Percentiles rank a stretch among this genome's conserved stretches.
phyloP scores from a whole-genome alignment of 345 rosid genomes.

The Noccaea caerulescens region DNA sequence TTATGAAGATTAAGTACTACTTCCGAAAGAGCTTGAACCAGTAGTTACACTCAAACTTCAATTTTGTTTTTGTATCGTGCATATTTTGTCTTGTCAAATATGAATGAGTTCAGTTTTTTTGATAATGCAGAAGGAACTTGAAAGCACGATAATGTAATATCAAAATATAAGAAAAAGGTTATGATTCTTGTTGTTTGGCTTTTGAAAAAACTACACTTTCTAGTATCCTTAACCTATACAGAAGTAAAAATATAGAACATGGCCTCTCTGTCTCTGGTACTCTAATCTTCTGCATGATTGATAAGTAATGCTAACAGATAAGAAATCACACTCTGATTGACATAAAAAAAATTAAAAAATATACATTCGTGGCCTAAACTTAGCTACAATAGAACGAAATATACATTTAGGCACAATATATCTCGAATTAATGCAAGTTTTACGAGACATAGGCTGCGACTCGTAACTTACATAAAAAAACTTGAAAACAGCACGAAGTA shows the following conservation, averaged over 20 bases:
- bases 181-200: background rate
- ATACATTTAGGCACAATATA: too few species aligned
- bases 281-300: background rate
- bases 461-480: too few species aligned
- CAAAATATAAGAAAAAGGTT: background rate
- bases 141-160: conserved; percentile 15
- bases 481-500: too few species aligned
- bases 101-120: conserved; percentile 14
- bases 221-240: background rate
- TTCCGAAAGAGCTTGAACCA: background rate
- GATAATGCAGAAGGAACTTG: conserved; percentile 13
- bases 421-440: too few species aligned
- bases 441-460: too few species aligned
- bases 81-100: background rate
- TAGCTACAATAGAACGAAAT: conserved; percentile 33
- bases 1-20: conserved; percentile 35
- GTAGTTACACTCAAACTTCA: background rate
- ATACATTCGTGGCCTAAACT: background rate
- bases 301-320: background rate
- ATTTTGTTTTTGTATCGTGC: background rate
- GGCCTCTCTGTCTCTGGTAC: background rate
- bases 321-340: background rate
- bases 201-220: background rate
- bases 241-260: background rate
- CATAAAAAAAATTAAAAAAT: conserved; percentile 1